Evolutionary conservation across 73 alveolate species (phyloP), one percentile per base, ranked within the genome.

Genomic region (Stentor roeselii): DNA sequence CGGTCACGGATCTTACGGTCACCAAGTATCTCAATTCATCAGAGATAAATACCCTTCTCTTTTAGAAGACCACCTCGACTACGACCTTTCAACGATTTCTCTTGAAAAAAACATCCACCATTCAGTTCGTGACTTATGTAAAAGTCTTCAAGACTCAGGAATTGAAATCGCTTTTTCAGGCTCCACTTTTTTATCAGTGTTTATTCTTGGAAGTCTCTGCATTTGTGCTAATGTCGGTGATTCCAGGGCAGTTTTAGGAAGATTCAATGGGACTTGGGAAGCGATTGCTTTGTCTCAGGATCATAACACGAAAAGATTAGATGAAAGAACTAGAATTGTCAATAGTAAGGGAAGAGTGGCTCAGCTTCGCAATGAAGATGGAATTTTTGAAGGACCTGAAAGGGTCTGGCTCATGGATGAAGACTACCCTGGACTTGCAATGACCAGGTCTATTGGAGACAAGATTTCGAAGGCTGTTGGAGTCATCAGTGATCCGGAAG

Each of bases 401-500:
- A 93, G 99, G 90, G 98, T 96, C 15, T 96, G 98, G 98, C 90
- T 93, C 59, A 92, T 89, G 75, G 87, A 93, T 82, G 90, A 94
- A 75, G 98, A 96, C 85, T 92, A 94, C 14, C 99, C 99, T 3
- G 99, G 99, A 39, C 88, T 96, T 4, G 99, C 99, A 0, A 96
- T 96, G 99, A 93, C 98, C 34, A 90, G 99, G 80, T 91, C 98
- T 58, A 86, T 96, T 78, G 99, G 99, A 30, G 99, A 96, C 87
- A 76, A 85, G 78, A 85, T 93, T 59, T 98, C 98, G 3, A 95
- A 90, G 31, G 59, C 80, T 77, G 98, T 92, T 3, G 99, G 99
- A 30, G 99, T 96, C 3, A 60, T 59, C 39, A 83, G 89, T 6
- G 92, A 86, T 3, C n/a, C n/a, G n/a, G n/a, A n/a, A n/a, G n/a